Evolutionary conservation across 2,329 filamentous ascomycete genomes (phyloP), one percentile per base, ranked within the genome.

Genomic region (Pseudophaeomoniella oleicola): DNA sequence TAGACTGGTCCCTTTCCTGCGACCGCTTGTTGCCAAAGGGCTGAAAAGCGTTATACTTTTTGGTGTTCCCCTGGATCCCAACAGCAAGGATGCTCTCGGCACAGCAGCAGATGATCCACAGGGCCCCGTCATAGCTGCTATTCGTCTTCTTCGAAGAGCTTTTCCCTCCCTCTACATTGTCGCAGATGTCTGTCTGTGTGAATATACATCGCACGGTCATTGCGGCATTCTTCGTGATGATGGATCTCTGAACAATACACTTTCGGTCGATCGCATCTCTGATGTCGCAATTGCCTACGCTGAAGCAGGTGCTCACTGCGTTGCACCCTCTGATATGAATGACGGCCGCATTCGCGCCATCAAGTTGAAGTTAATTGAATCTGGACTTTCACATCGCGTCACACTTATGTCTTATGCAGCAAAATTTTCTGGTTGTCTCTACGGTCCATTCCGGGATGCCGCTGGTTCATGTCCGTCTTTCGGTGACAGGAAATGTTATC

Each of bases 261-360:
- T 93, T 33, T 94, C 86, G 3, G 86, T 96, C 5, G 88, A 96
- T 54, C 80, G 90, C 43, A 87, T 98, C 49, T 88, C 83, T 3
- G 87, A 96, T 56, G 88, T 96, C n/a, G 88, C 90, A n/a, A 70
- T 96, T 45, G 84, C 88, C 19, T 98, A 98, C 55, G 90, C 90
- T n/a, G 72, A 80, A 51, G 90, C 90, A 12, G 90, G 90, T 39
- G 90, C 88, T 1, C 90, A 98, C 61, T 96, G 88, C 57, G 86
- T 98, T 17, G 90, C 90, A 0, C 90, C 90, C 2, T 94, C 85
- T 2, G 90, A 98, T 58, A 98, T 98, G 90, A 98, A 96, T 57
- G 90, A 98, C 56, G 90, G 90, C 17, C 81, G 90, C 45, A 92
- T 98, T 51, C 83, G 88, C 40, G 88, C 87, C 42, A 98, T 98